Conservation (phyloP, 1,139 yeast genomes). For the Diutina siamensis region DNA sequence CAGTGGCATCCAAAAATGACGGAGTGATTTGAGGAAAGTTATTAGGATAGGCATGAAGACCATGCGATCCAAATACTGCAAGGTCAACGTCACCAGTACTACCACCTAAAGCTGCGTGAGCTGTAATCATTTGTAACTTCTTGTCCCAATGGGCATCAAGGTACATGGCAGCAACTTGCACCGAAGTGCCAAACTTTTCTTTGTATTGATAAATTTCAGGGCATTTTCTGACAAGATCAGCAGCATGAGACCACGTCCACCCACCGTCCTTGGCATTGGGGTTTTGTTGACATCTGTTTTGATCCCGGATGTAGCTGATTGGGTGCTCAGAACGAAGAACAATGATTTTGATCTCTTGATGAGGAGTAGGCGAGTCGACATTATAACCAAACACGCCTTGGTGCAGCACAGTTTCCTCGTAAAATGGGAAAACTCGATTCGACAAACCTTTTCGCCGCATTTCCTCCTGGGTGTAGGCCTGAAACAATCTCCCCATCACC, state of each 20-base stretch:
- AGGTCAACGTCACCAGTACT: slow-evolving; percentile 57
- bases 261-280: slow-evolving; percentile 61
- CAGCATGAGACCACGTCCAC: slow-evolving; percentile 66
- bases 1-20: slow-evolving; percentile 61
- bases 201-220: slow-evolving; percentile 18
- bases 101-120: slow-evolving; percentile 95
- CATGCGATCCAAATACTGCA: slow-evolving; percentile 93
- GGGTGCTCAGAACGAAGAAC: slow-evolving; percentile 57
- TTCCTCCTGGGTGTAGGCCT: slow-evolving; percentile 87
- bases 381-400: slow-evolving; percentile 28
- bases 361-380: slow-evolving; percentile 25
- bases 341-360: slow-evolving; percentile 68
- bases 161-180: slow-evolving; percentile 76
- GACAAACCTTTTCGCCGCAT: slow-evolving; percentile 77
- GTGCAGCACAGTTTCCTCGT: slow-evolving; percentile 40
- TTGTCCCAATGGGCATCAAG: slow-evolving; percentile 81
- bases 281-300: slow-evolving; percentile 82
- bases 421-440: slow-evolving; percentile 66
- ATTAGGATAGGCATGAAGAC: slow-evolving; percentile 82
- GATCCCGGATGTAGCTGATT: slow-evolving; percentile 61
- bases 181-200: slow-evolving; percentile 25
- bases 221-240: slow-evolving; percentile 45
- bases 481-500: slow-evolving; percentile 83
- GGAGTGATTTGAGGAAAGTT: slow-evolving; percentile 60
- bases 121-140: slow-evolving; percentile 40